Conservation (phyloP, 2,329 filamentous ascomycete species). For the Diaporthe capsici region DNA sequence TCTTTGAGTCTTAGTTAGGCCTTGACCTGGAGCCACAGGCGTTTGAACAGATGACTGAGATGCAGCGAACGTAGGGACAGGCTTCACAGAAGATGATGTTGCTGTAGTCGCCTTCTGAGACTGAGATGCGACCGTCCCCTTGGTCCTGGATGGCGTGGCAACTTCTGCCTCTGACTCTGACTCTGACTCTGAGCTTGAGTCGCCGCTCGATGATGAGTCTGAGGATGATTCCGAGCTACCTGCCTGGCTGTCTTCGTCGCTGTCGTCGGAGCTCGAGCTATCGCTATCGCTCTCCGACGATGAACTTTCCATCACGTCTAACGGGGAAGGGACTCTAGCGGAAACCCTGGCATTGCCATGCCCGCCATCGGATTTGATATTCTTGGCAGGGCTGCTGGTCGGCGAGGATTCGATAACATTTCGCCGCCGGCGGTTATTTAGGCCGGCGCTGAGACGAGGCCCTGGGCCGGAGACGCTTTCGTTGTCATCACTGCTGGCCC, state of each 20-base stretch:
- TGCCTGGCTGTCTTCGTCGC: constrained; percentile 28
- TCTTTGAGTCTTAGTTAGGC: constrained; percentile 61
- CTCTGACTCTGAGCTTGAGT: constrained; percentile 55
- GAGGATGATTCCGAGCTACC: constrained; percentile 33
- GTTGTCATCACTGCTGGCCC: constrained; percentile 6
- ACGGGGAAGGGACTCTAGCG: constrained; percentile 37
- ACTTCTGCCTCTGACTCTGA: constrained; percentile 55
- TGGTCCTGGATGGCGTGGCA: constrained; percentile 43
- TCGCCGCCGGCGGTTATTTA: background rate
- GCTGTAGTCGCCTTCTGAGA: background rate
- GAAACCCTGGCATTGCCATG: constrained; percentile 33
- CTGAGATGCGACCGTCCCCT: background rate
- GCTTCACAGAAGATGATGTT: constrained; percentile 2
- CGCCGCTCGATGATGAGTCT: constrained; percentile 50
- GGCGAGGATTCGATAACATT: constrained; percentile 22
- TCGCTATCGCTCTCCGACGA: constrained; percentile 34
- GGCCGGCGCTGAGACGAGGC: background rate
- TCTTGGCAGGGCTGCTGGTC: background rate
- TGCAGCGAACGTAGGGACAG: background rate
- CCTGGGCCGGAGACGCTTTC: constrained; percentile 18
- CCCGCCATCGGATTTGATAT: background rate
- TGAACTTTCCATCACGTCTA: constrained; percentile 40
- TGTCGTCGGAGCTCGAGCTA: background rate
- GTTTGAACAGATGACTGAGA: background rate
- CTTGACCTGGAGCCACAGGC: constrained; percentile 46